These are phyloP conservation scores for Salvia splendens DNA, from an alignment of 257 asterid genomes.

Conservation along the genomic window DNA sequence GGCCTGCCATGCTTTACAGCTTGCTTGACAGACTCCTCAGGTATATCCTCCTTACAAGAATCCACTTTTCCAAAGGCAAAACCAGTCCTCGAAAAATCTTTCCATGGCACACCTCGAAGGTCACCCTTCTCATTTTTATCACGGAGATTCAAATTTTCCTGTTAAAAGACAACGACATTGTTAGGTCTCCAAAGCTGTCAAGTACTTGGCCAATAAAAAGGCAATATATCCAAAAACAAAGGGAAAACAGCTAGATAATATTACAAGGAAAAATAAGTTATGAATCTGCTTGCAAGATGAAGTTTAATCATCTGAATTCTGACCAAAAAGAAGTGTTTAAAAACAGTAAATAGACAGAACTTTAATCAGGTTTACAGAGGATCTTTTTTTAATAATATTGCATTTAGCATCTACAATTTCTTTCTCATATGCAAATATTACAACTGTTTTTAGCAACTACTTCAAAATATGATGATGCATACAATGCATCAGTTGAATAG, in stretches of 20 bases:
- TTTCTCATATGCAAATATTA: not conserved
- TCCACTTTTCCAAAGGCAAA: conserved; percentile 44
- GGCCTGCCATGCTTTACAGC: conserved; percentile 36
- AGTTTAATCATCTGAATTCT: not conserved
- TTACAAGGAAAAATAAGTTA: not conserved
- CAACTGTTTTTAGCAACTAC: conserved; percentile 4
- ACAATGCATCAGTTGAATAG: not conserved
- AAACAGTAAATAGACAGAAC: conserved; percentile 7
- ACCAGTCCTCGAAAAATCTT: conserved; percentile 65
- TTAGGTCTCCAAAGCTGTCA: conserved; percentile 21
- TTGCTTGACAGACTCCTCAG: conserved; percentile 41
- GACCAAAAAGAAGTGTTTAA: not conserved
- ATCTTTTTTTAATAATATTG: not conserved
- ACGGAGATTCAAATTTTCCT: conserved; percentile 42
- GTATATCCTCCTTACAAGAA: conserved; percentile 34
- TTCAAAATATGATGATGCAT: not conserved
- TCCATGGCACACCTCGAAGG: conserved; percentile 76
- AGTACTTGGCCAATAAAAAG: not conserved
- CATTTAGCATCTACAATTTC: conserved; percentile 7
- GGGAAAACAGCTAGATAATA: conserved; percentile 9
- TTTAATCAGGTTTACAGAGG: conserved; percentile 6
- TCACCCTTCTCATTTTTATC: conserved; percentile 38
- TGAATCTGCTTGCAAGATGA: not conserved
- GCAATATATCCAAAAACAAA: conserved; percentile 7
- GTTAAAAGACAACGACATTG: conserved; percentile 20